Base-by-base conservation (phyloP, 1,284 basidiomycete genomes). In the Lentinula novae-zelandiae region DNA sequence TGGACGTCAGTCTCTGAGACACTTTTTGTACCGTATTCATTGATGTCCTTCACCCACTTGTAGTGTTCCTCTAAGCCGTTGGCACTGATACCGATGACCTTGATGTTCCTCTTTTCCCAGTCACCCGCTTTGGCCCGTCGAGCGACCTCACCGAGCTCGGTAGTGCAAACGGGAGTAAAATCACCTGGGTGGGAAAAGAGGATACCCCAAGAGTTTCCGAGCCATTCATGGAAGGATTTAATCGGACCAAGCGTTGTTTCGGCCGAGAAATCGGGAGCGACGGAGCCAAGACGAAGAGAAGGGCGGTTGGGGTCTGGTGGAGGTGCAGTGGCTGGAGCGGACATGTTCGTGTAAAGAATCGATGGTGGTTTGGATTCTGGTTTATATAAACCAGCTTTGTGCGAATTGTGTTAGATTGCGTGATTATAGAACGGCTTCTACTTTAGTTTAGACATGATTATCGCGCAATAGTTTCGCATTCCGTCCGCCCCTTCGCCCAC, bases 91-190 rank as follows among this genome's bases (percentile, higher is more conserved):
- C 96, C 93, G 66, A 97, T 93, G 69, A 95, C 83, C 79, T 99
- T 98, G 70, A 98, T 95, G 64, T 88, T 87, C 64, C 96, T 91
- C 70, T 87, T 86, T 22, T 73, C 79, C 74, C 98, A 99, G 73
- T 98, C 95, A 8, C 51, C 49, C 15, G 57, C 57, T 15, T 79
- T 78, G n/a, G 84, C 82, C 63, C 91, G 87, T 67, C 92, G 88
- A 46, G 96, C 91, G 38, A 98, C 95, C 71, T 97, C 96, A 59
- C 93, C 95, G 56, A 99, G 89, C 80, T 99, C 97, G 56, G 97
- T 99, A 53, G 97, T 65, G 62, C 64, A 65, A 33, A 65, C 64
- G 17, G 90, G 90, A 27, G 89, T 90, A 71, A 89, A 89, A 71
- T 91, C 87, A 22, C 91, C 96, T 1, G 96, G 96, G 76, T 98